Evolutionary conservation across 2,329 filamentous ascomycete species (phyloP).

Genomic region (Aspergillus spinulosporus): DNA sequence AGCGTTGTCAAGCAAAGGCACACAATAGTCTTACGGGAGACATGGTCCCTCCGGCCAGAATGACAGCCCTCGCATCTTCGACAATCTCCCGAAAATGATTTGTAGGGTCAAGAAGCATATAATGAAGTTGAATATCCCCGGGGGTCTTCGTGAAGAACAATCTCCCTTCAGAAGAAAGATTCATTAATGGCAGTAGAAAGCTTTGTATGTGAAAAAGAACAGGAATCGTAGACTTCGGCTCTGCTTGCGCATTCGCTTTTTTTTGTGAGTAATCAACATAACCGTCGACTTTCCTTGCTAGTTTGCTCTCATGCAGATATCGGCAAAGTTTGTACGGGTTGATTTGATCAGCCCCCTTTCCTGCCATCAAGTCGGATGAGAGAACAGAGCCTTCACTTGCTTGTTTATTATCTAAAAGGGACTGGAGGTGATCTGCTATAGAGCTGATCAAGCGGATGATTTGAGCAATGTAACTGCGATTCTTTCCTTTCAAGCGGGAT

Average conservation of each 20-base stretch:
- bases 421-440: conserved; percentile 67
- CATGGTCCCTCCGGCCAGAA: conserved; percentile 95
- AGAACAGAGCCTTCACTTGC: conserved; percentile 67
- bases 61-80: conserved; percentile 77
- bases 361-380: conserved; percentile 69
- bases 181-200: conserved; percentile 80
- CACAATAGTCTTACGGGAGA: conserved; percentile 61
- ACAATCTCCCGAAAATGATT: conserved; percentile 89
- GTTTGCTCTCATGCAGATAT: conserved; percentile 87
- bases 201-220: conserved; percentile 64
- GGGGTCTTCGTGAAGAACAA: conserved; percentile 57
- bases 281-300: conserved; percentile 91
- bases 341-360: conserved; percentile 91
- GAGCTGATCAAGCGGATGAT: conserved; percentile 81
- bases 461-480: conserved; percentile 87
- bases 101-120: conserved; percentile 86
- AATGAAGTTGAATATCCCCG: conserved; percentile 65
- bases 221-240: conserved; percentile 45
- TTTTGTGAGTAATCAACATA: conserved; percentile 69
- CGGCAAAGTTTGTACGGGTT: conserved; percentile 85
- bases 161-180: conserved; percentile 69
- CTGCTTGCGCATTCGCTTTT: conserved; percentile 39
- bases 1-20: conserved; percentile 12
- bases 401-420: conserved; percentile 43
- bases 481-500: conserved; percentile 84